A percentile compares a stretch with the other conserved stretches of the same genome.
Evolutionary conservation across 75 land plant species (phyloP).

Genomic region (Selaginella moellendorffii): DNA sequence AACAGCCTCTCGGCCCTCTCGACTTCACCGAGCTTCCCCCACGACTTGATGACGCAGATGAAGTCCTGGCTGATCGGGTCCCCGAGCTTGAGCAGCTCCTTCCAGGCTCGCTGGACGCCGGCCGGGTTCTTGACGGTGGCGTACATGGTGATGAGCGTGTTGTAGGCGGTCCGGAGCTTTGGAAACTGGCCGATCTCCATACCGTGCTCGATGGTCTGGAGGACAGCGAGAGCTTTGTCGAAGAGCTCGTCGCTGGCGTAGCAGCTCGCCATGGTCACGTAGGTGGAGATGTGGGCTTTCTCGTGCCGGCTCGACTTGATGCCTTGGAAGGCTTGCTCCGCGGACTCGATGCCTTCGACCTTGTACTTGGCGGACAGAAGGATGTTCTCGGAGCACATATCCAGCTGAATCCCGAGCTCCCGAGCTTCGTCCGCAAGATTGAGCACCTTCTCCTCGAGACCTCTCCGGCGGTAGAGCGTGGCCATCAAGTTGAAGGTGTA

Average conservation of each 20-base stretch:
- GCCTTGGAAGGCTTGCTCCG: neutral
- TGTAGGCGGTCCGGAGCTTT: neutral
- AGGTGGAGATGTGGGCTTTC: neutral
- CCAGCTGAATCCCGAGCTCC: neutral
- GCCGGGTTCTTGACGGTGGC: neutral
- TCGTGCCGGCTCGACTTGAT: neutral
- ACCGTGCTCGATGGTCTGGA: neutral
- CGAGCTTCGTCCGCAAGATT: neutral
- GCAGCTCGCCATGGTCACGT: neutral
- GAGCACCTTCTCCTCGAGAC: neutral
- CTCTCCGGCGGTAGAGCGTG: neutral
- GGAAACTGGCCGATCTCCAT: neutral
- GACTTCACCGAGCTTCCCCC: neutral
- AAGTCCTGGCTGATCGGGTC: neutral
- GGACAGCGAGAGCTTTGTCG: neutral
- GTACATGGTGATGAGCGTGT: neutral
- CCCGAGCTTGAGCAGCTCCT: neutral
- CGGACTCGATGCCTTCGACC: neutral
- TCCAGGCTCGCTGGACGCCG: neutral
- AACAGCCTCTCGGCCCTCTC: neutral
- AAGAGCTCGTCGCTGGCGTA: neutral
- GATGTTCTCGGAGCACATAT: neutral
- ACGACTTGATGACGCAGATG: neutral
- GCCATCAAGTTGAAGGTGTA: neutral
- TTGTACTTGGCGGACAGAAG: neutral